Evolutionary conservation across 305 asterid genomes (phyloP).

Genomic region (Fraxinus xanthoxyloides): DNA sequence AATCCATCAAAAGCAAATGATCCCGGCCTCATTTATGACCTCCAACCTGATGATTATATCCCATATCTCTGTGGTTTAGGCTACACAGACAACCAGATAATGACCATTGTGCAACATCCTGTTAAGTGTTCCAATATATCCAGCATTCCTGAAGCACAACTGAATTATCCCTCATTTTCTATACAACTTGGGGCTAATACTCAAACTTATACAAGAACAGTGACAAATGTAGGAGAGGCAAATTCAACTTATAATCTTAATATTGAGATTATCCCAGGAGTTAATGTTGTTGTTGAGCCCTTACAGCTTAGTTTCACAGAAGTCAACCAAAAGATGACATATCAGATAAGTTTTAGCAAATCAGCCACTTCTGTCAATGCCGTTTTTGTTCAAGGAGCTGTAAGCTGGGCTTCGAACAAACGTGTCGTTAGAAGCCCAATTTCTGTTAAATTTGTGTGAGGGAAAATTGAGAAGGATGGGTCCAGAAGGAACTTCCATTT

Average conservation of each 20-base stretch:
- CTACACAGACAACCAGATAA: background rate
- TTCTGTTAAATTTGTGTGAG: background rate
- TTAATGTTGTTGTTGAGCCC: slow-evolving; percentile 33
- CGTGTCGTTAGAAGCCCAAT: background rate
- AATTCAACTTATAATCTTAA: slow-evolving; percentile 14
- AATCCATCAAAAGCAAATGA: slow-evolving; percentile 29
- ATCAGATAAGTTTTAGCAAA: slow-evolving; percentile 32
- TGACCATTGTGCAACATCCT: background rate
- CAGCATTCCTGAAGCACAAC: slow-evolving; percentile 10
- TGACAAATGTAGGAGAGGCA: slow-evolving; percentile 11
- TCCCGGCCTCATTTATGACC: slow-evolving; percentile 8
- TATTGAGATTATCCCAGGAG: slow-evolving; percentile 15
- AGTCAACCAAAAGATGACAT: slow-evolving; percentile 38
- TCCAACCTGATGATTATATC: background rate
- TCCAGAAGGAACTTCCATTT: background rate
- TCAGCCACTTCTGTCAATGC: background rate
- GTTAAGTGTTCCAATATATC: background rate
- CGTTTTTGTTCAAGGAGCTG: background rate
- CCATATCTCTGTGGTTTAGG: slow-evolving; percentile 17
- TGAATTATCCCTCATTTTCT: slow-evolving; percentile 12
- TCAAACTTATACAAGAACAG: background rate
- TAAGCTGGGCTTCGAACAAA: background rate
- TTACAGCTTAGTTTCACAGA: slow-evolving; percentile 31
- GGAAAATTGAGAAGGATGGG: background rate
- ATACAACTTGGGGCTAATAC: background rate